Base-by-base conservation (phyloP, 495 filamentous ascomycete genomes). In the Penicillium egyptiacum region DNA sequence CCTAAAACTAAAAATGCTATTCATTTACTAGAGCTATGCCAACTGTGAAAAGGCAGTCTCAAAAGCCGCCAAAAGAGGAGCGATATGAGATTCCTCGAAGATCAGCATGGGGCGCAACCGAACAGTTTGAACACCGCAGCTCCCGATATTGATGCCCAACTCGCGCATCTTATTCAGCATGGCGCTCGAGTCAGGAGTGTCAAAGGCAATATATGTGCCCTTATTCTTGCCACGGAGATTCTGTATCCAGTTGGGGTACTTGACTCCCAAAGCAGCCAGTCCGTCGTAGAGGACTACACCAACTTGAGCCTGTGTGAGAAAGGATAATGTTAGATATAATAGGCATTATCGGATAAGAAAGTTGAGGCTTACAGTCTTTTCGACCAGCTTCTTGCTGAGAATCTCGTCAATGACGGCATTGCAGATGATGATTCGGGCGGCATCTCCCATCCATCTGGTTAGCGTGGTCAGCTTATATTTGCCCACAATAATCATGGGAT, bases 171-270 rank as follows among this genome's bases (percentile, higher is more conserved):
- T 81, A 63, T 76, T 83, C 70, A 93, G 72, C 70, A 94, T 88
- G 49, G 81, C 82, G 69, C 92, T 90, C 57, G 90, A 72, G 30
- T 76, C 58, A 39, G 89, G 88, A 58, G 78, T 86, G 70, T 95
- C 91, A 76, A 89, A 95, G 26, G 90, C 91, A 63, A 94, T 86
- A 66, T 94, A 95, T 4, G 91, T 95, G 62, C 90, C 90, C 71
- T 88, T 86, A 39, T 88, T 87, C 72, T 92, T 87, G 16, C 90
- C 90, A 43, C 90, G 79, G 64, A 95, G 71, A 67, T 92, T 92
- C 64, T 77, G 69, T 61, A 95, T 84, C 73, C 90, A 77, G 25
- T 79, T 77, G 10, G 90, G 90, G 68, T 87, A 89, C 64, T 78
- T 79, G 65, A 75, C 55, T 16, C 82, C 79, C 41, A 95, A 73